Evolutionary conservation across 495 filamentous ascomycete genomes (phyloP).

Genomic region (Aspergillus sclerotiicarbonarius): DNA sequence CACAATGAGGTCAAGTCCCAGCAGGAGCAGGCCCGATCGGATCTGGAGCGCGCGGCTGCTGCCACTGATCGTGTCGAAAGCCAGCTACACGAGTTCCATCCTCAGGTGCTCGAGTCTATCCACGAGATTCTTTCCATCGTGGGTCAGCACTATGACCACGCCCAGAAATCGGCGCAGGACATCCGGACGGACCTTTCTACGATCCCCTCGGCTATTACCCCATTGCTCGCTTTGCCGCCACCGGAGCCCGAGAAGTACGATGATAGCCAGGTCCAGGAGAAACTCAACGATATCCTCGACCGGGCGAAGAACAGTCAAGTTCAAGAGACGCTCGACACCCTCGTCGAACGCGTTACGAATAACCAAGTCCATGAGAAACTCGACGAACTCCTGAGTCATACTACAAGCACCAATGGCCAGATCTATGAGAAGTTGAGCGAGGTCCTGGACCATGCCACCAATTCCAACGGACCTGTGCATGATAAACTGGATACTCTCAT

Average conservation of each 20-base stretch:
- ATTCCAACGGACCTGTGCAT: constrained; percentile 66
- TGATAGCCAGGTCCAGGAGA: constrained; percentile 70
- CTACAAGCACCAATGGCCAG: constrained; percentile 49
- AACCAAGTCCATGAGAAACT: constrained; percentile 44
- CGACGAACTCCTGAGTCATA: constrained; percentile 60
- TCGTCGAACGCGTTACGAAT: constrained; percentile 61
- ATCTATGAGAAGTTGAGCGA: constrained; percentile 45
- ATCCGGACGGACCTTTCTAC: constrained; percentile 51
- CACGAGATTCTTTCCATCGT: constrained; percentile 80
- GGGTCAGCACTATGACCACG: constrained; percentile 73
- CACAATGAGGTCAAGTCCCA: constrained; percentile 68
- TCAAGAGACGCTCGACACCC: constrained; percentile 76
- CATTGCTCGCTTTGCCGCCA: constrained; percentile 44
- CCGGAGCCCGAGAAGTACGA: constrained; percentile 59
- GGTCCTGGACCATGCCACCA: constrained; percentile 62
- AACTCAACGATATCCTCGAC: constrained; percentile 79
- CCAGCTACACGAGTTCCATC: constrained; percentile 75
- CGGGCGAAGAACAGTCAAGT: constrained; percentile 55
- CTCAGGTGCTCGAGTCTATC: constrained; percentile 77
- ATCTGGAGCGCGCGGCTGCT: constrained; percentile 66
- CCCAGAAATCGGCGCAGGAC: constrained; percentile 51
- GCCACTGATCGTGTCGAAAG: constrained; percentile 73
- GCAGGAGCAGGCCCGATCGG: constrained; percentile 72
- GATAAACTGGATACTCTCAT: constrained; percentile 55
- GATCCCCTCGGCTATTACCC: constrained; percentile 49